These are phyloP conservation scores for Hevea brasiliensis DNA, from an alignment of 345 rosid species.

Conservation along the genomic window DNA sequence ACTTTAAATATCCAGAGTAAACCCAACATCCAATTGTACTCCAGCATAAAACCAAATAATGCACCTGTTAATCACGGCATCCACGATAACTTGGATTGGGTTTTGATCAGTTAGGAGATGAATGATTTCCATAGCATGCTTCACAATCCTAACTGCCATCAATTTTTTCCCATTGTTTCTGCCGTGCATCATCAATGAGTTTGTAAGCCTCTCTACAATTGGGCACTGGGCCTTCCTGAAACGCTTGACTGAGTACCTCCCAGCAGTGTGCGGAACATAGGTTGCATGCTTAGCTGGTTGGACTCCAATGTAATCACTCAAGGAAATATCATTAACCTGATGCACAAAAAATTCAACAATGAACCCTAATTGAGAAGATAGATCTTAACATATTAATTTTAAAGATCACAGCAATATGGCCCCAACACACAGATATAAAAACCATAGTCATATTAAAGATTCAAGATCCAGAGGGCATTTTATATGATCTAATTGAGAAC, in stretches of 20 bases:
- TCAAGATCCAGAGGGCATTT: too few relatives aligned
- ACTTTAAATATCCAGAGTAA: neutral
- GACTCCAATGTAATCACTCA: constrained; percentile 73
- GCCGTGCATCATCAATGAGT: constrained; percentile 96
- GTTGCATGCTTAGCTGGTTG: constrained; percentile 76
- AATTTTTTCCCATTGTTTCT: constrained; percentile 89
- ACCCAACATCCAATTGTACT: neutral
- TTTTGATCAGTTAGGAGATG: constrained; percentile 74
- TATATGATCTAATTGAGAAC: neutral
- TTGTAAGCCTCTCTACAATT: constrained; percentile 87
- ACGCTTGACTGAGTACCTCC: constrained; percentile 87
- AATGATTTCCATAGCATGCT: constrained; percentile 93
- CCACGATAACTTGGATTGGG: constrained; percentile 90
- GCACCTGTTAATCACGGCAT: constrained; percentile 88
- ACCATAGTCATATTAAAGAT: too few relatives aligned
- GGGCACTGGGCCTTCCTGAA: constrained; percentile 98
- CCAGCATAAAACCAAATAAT: neutral
- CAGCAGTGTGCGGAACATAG: constrained; percentile 92
- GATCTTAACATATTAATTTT: too few relatives aligned
- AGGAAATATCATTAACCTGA: constrained; percentile 71
- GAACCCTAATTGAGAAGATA: neutral
- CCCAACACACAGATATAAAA: neutral
- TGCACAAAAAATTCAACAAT: neutral
- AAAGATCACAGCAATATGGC: neutral
- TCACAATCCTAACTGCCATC: constrained; percentile 82